Conservation (phyloP, 2,329 filamentous ascomycete genomes). For the Neonectria faginata region DNA sequence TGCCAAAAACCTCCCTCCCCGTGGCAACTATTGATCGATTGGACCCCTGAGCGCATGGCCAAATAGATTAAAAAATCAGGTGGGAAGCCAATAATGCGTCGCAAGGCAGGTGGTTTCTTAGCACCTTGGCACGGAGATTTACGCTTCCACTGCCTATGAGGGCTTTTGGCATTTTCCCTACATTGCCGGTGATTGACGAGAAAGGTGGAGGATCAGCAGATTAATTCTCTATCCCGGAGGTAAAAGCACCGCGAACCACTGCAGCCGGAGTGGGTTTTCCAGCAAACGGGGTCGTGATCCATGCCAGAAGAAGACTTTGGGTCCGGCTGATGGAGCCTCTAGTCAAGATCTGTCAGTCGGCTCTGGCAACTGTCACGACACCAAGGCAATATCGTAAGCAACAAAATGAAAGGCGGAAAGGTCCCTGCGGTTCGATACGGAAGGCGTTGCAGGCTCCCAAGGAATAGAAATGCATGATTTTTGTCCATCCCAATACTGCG, state of each 20-base stretch:
- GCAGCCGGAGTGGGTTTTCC: neutral
- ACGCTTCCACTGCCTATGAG: neutral
- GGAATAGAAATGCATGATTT: neutral
- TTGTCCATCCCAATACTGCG: no score
- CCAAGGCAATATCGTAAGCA: neutral
- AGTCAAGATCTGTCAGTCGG: conserved; percentile 1
- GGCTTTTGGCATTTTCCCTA: neutral
- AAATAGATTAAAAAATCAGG: neutral
- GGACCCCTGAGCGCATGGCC: neutral
- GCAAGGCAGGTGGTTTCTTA: neutral
- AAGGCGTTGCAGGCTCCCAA: neutral
- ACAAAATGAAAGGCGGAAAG: neutral
- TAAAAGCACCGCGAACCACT: neutral
- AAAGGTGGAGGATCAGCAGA: neutral
- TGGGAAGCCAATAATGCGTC: neutral
- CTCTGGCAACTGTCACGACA: neutral
- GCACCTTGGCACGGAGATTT: neutral
- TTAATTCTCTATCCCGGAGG: neutral
- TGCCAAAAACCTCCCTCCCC: neutral
- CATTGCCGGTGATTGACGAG: neutral
- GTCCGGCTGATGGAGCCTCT: neutral
- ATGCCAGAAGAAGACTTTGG: neutral
- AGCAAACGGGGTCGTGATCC: neutral
- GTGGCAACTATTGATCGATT: neutral
- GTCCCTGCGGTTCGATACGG: neutral